Base-by-base conservation (phyloP, 257 asterid species). In the Solanum gracilifrons region DNA sequence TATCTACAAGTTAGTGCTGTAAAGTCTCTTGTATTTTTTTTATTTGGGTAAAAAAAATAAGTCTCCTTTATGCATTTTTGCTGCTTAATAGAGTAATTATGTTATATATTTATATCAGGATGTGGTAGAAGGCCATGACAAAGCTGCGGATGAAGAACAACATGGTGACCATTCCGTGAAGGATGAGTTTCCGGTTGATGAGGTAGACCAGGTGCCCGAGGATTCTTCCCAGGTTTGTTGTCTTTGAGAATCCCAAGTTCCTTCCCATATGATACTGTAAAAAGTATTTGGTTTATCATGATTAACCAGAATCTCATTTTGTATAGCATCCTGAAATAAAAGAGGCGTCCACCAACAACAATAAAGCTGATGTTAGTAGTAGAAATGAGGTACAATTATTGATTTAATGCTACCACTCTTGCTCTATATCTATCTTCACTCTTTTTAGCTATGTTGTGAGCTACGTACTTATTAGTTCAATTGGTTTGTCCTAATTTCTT, bases 171-270 rank as follows among this genome's bases (percentile, higher is more conserved):
- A 90, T 89, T 75, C 89, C 15, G 8, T 74, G 48, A 68, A 89
- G 39, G 93, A 92, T 9, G 92, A 71, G 85, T 88, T 72, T 83
- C 88, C 92, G 43, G 77, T 88, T 58, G 88, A 84, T 64, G 91
- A 33, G 82, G 91, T 82, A 87, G 93, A 90, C 76, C 92, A 87
- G 85, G 90, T 64, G 73, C 88, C 88, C 8, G 87, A 86, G 64
- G 92, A 89, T 68, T 69, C 93, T 92, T 68, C 86, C 64, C 91
- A 93, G 93, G 98, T 92, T 88, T 80, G 84, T 86, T 85, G 83
- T 87, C 41, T 29, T 80, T 29, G 85, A 46, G 68, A 46, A 80
- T 6, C 11, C 4, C 18, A 80, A 16, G 85, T 80, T 80, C 29
- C 68, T 46, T 80, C 68, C 33, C 68, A 46, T 80, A 33, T 80